A percentile compares a stretch with the other conserved stretches of the same genome.
Evolutionary conservation across 2,329 filamentous ascomycete species (phyloP).

Genomic region (Lachnellula willkommii): DNA sequence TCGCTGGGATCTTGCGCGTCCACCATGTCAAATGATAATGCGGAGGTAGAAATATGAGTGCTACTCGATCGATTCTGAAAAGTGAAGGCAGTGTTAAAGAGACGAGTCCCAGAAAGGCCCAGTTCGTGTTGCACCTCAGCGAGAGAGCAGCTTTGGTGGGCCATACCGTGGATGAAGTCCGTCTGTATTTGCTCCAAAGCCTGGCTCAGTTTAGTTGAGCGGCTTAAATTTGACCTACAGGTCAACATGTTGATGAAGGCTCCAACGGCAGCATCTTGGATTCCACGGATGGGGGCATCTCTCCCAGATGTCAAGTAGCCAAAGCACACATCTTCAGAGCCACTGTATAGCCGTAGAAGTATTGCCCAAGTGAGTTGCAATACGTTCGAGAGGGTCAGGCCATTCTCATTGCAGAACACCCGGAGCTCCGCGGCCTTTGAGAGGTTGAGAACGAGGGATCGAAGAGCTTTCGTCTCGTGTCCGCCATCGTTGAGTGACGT

Average conservation of each 20-base stretch:
- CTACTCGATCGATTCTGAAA: slow-evolving; percentile 30
- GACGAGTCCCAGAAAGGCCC: slow-evolving; percentile 30
- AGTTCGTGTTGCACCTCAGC: slow-evolving; percentile 31
- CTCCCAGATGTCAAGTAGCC: slow-evolving; percentile 36
- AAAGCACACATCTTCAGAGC: slow-evolving; percentile 35
- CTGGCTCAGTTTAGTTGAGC: not conserved
- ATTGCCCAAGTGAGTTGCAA: slow-evolving; percentile 36
- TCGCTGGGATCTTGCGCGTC: slow-evolving; percentile 36
- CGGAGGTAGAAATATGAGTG: not conserved
- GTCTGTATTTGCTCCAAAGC: slow-evolving; percentile 6
- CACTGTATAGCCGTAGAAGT: slow-evolving; percentile 35
- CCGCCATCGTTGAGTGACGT: slow-evolving; percentile 27
- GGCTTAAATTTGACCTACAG: slow-evolving; percentile 2
- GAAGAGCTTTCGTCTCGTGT: slow-evolving; percentile 11
- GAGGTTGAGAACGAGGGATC: slow-evolving; percentile 5
- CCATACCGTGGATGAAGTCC: slow-evolving; percentile 4
- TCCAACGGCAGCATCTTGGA: slow-evolving; percentile 7
- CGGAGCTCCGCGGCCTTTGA: slow-evolving; percentile 17
- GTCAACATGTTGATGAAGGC: slow-evolving; percentile 10
- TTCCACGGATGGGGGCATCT: slow-evolving; percentile 6
- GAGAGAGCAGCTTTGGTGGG: slow-evolving; percentile 7
- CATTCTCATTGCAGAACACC: slow-evolving; percentile 1
- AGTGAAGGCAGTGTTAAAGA: slow-evolving; percentile 39
- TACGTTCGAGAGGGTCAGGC: slow-evolving; percentile 35
- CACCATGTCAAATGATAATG: slow-evolving; percentile 27